Evolutionary conservation across 768 basidiomycete species (phyloP), one percentile per base, ranked within the genome.

Genomic region (Pleurotus pulmonarius): DNA sequence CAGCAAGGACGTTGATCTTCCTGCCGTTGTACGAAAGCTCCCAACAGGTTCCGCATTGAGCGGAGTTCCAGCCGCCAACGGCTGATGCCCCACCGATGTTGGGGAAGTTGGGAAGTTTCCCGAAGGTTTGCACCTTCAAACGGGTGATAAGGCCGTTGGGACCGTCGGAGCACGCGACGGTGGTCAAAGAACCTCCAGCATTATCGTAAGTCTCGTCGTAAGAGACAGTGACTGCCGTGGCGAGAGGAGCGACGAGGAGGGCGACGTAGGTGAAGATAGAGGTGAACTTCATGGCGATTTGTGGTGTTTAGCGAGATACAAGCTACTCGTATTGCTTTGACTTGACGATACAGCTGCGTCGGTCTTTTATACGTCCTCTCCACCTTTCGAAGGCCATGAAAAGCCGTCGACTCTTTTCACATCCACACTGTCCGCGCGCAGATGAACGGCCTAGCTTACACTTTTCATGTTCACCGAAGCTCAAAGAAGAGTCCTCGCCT

Each of bases 11-110:
- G 41, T 73, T 76, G 65, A 85, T 72, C 53, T 64, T 76, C 56
- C 58, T 75, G n/a, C 62, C 62, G 37, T 72, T 71, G 66, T 75
- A 86, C 4, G 78, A 76, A 59, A 87, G 64, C 56, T 73, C 56
- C 83, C 83, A 88, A 67, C 87, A 88, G 20, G 77, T 75, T 2
- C 83, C 83, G 61, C 86, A 88, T 43, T 73, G 68, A 1, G 67
- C 59, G 1, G 83, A 85, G 64, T 82, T 74, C 67, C 69, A 86
- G 24, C 76, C 78, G 4, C 65, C 66, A 55, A 87, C 71, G 34
- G 75, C 81, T 9, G 73, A 69, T 0, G 75, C 80, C 0, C 80
- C 85, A 25, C 83, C 85, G 62, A 88, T 82, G 65, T 72, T 65
- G 0, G 86, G 84, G 73, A 85, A 88, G 46, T 69, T 70, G 1